Conservation (phyloP, 2,329 filamentous ascomycete species). For the Lasiodiplodia sp. region DNA sequence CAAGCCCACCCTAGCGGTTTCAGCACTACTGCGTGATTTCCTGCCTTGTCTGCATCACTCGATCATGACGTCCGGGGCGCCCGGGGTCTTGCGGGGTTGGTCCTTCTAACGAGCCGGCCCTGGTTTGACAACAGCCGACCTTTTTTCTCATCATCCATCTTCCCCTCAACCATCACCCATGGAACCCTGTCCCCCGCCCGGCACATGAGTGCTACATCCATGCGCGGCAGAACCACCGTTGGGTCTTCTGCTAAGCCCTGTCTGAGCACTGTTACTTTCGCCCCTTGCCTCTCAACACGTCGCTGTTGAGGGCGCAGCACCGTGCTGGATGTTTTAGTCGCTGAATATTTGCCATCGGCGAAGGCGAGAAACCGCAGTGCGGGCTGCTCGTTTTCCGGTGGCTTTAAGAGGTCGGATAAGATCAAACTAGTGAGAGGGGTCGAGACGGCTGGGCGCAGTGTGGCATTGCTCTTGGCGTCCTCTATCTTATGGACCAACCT, state of each 20-base stretch:
- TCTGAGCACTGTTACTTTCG: neutral
- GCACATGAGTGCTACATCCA: neutral
- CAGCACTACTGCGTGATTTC: slow-evolving; percentile 6
- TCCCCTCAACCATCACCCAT: neutral
- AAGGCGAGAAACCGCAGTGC: neutral
- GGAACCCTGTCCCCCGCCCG: neutral
- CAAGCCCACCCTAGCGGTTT: neutral
- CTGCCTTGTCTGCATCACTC: neutral
- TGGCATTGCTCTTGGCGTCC: slow-evolving; percentile 24
- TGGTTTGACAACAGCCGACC: neutral
- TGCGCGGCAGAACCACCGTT: neutral
- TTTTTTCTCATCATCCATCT: neutral
- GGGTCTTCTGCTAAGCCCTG: no score
- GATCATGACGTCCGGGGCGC: neutral
- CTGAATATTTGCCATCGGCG: neutral
- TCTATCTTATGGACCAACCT: slow-evolving; percentile 8
- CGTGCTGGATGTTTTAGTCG: neutral
- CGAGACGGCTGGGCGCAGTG: slow-evolving; percentile 17
- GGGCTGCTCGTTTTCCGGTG: neutral
- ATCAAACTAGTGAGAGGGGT: slow-evolving; percentile 6
- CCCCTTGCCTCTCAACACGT: neutral
- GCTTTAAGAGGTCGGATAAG: neutral
- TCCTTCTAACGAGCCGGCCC: neutral
- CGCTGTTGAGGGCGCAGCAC: neutral
- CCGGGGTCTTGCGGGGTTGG: neutral